phyloP scores from a whole-genome alignment of 257 asterid species.

The Nyctanthes arbortristis region DNA sequence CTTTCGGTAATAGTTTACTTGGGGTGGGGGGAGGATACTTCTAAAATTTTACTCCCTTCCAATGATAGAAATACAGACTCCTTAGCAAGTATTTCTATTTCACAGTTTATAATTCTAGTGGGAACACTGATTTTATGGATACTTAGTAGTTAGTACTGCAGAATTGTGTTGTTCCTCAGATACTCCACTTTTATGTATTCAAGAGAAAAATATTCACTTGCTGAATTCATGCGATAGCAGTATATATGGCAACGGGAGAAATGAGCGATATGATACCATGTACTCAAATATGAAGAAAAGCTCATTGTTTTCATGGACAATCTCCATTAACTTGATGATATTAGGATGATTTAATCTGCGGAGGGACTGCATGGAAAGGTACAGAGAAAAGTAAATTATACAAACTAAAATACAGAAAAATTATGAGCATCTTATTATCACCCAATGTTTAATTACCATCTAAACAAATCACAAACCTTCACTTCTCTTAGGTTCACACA shows the following conservation, averaged over 20 bases:
- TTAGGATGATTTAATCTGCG: conserved; percentile 79
- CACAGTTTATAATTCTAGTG: neutral
- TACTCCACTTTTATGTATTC: neutral
- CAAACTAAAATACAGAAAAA: conserved; percentile 12
- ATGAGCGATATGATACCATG: conserved; percentile 73
- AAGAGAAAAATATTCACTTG: neutral
- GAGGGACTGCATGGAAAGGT: conserved; percentile 66
- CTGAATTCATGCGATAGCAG: neutral
- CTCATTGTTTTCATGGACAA: conserved; percentile 86
- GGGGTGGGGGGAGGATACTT: neutral
- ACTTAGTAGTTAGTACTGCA: no score
- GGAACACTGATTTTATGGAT: no score
- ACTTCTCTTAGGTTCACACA: conserved; percentile 87
- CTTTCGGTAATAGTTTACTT: neutral
- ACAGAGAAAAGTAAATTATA: conserved; percentile 15
- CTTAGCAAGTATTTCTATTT: neutral
- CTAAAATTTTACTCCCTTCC: neutral
- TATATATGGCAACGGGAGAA: neutral
- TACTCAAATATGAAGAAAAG: conserved; percentile 92
- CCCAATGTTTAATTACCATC: conserved; percentile 17
- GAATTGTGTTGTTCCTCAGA: neutral
- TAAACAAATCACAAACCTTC: conserved; percentile 49
- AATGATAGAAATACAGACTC: conserved; percentile 1
- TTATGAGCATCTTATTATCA: conserved; percentile 13
- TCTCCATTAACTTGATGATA: conserved; percentile 89